Evolutionary conservation across 1,284 basidiomycete genomes (phyloP).

Genomic region (Microbotryomycetes sp.): DNA sequence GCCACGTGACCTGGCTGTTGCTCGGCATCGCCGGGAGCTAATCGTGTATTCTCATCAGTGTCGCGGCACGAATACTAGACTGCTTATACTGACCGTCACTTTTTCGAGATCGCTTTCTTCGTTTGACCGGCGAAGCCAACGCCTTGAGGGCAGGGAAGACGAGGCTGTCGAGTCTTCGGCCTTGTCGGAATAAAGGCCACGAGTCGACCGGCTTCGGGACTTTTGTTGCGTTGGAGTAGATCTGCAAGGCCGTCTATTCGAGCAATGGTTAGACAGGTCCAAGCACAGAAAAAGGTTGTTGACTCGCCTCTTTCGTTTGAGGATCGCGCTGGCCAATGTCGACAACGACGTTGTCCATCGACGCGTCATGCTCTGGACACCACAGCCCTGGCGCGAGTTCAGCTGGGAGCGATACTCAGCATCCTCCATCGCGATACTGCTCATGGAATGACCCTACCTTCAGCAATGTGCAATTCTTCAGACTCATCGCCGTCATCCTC

Average conservation of each 20-base stretch:
- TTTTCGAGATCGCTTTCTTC: not conserved
- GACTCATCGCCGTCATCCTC: not conserved
- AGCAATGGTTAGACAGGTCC: too few species aligned
- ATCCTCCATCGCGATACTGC: not conserved
- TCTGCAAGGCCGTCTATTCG: constrained; percentile 27
- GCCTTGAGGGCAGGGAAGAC: constrained; percentile 17
- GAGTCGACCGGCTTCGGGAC: constrained; percentile 70
- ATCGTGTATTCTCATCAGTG: too few species aligned
- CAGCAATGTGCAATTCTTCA: too few species aligned
- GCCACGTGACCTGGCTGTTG: too few species aligned
- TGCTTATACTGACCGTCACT: not conserved
- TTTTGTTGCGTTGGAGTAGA: constrained; percentile 48
- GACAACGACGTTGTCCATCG: constrained; percentile 18
- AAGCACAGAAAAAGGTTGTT: not conserved
- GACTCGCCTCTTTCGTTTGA: not conserved
- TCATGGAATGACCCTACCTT: not conserved
- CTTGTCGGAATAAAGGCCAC: constrained; percentile 52
- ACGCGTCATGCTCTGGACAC: constrained; percentile 71
- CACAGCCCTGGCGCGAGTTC: constrained; percentile 71
- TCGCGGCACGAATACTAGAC: too few species aligned
- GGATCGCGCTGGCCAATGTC: constrained; percentile 21
- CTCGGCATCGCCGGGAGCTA: too few species aligned
- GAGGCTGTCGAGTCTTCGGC: constrained; percentile 15
- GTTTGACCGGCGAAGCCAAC: not conserved
- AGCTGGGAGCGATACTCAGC: constrained; percentile 46